These are phyloP conservation scores for Tolypocladium ovalisporum DNA, from an alignment of 2,329 filamentous ascomycete species.

Conservation along the genomic window DNA sequence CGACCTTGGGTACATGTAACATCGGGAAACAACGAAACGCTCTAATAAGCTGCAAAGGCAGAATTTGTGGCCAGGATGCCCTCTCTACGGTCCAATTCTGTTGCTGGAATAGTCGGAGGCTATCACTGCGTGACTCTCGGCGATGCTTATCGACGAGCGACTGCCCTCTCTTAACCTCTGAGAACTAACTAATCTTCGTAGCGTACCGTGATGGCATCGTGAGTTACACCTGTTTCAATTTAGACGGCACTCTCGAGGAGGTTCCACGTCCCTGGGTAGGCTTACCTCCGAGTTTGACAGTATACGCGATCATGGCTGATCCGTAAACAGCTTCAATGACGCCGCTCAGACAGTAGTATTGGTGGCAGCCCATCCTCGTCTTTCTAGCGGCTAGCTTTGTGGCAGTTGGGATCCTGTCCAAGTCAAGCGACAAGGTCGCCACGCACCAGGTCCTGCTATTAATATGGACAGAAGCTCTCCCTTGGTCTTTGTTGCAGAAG, in stretches of 20 bases:
- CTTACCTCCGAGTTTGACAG: conserved; percentile 25
- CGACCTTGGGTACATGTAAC: too few relatives aligned
- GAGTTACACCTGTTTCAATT: conserved; percentile 19
- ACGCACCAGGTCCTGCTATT: conserved; percentile 17
- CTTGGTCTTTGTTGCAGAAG: conserved; percentile 21
- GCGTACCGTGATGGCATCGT: conserved; percentile 23
- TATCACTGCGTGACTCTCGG: too few relatives aligned
- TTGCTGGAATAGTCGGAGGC: too few relatives aligned
- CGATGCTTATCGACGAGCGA: too few relatives aligned
- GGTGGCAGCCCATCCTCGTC: conserved; percentile 22
- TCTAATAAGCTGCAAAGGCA: too few relatives aligned
- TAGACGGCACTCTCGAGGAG: not conserved
- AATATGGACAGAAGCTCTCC: conserved; percentile 18
- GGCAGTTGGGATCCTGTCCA: conserved; percentile 20
- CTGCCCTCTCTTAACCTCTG: too few relatives aligned
- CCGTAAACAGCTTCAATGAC: conserved; percentile 25
- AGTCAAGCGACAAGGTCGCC: conserved; percentile 23
- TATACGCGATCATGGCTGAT: conserved; percentile 27
- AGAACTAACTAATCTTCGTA: conserved; percentile 18
- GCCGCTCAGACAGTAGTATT: conserved; percentile 24
- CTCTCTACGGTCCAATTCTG: too few relatives aligned
- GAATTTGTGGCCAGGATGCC: too few relatives aligned
- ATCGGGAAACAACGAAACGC: too few relatives aligned
- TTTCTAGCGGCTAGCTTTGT: conserved; percentile 18
- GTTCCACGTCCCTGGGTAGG: not conserved